Percentiles rank a stretch among this genome's conserved stretches.
phyloP scores from a whole-genome alignment of 176 grass and related monocot species.

The Lolium multiflorum region DNA sequence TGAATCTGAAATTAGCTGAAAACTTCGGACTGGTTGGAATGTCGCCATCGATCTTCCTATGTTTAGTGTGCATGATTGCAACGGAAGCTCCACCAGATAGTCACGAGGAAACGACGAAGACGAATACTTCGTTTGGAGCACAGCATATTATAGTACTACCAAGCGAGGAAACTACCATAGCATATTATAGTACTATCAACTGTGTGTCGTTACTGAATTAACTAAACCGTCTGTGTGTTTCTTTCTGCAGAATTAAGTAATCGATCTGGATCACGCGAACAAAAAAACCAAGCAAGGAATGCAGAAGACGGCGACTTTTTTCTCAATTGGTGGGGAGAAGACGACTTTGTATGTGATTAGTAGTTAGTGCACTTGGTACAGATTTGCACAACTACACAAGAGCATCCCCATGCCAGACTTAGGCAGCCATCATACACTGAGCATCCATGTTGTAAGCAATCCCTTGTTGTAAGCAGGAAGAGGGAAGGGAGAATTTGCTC shows the following conservation, averaged over 20 bases:
- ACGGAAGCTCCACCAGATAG: not conserved
- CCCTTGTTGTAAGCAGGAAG: not conserved
- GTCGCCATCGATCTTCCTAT: not conserved
- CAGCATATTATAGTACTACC: not conserved
- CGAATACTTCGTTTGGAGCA: not conserved
- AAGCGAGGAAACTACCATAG: too few relatives aligned
- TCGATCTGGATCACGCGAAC: not conserved
- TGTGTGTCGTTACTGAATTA: not conserved
- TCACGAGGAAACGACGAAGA: not conserved
- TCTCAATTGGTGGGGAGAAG: not conserved
- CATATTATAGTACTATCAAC: not conserved
- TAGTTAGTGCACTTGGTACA: not conserved
- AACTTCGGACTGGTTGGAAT: not conserved
- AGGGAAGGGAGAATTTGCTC: not conserved
- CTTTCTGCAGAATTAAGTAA: not conserved
- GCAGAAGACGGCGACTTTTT: not conserved
- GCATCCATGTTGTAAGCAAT: not conserved
- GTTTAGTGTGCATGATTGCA: not conserved
- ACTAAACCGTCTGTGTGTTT: not conserved
- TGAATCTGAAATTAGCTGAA: not conserved
- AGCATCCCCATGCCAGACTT: not conserved
- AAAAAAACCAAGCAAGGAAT: not conserved
- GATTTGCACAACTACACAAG: not conserved
- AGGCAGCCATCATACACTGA: conserved; percentile 1
- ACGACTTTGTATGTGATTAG: not conserved